Evolutionary conservation across 495 filamentous ascomycete species (phyloP), one percentile per base, ranked within the genome.

Genomic region (Lepidopterella palustris): DNA sequence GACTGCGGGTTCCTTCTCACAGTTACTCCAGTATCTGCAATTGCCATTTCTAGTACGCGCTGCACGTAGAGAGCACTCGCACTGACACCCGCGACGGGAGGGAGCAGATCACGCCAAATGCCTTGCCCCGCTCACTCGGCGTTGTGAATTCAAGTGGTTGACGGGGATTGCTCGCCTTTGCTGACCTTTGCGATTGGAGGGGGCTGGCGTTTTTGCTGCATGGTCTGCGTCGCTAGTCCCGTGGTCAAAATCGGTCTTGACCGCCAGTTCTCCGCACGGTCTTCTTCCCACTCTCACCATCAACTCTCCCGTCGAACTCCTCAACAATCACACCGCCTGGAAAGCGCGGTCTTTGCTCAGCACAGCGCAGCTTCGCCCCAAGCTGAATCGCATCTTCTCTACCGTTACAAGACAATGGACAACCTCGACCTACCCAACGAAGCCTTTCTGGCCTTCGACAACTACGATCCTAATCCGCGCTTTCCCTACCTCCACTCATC

Each of bases 391-490:
- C 21, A 29, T 10, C 18, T 29, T 29, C 23, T 50, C 47, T 50
- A 11, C 47, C 25, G 26, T 25, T 18, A 45, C 28, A 51, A 23
- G 15, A 63, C 25, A n/a, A 68, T 68, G 65, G 65, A 68, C 29
- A 48, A 62, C 55, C 55, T 68, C 56, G 65, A 65, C 59, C 65
- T 59, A 27, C 5, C 32, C 39, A 49, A 50, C 39, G 65, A 68
- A 39, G 58, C 57, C 53, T 51, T 61, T 23, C 53, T 68, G 42
- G 58, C 51, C 28, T 61, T 68, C 32, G 54, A 57, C 54, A 27
- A 24, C 47, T 54, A 55, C 26, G 40, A 49, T 31, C 32, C 50
- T 10, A 47, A 48, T 40, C 23, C 20, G 28, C 53, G 26, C 20
- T 55, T 18, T 28, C 11, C 26, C 24, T 56, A 50, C 62, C 4